A percentile compares a stretch with the other conserved stretches of the same genome.
Conservation (phyloP, 176 grass and related monocot genomes). For the Cocos nucifera region DNA sequence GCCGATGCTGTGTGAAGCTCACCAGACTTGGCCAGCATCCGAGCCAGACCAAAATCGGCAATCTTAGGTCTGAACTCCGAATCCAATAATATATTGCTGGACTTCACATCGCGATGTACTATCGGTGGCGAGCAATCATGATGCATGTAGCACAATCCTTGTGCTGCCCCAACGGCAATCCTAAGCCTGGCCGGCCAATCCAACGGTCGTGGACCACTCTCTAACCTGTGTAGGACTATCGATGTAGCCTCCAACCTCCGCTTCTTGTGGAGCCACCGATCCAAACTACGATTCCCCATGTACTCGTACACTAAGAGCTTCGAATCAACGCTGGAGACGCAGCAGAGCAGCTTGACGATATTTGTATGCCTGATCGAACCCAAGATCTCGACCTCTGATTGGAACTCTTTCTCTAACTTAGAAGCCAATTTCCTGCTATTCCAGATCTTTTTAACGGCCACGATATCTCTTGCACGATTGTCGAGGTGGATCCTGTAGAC, state of each 20-base stretch:
- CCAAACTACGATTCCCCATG: conserved; percentile 70
- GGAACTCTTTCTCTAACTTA: conserved; percentile 63
- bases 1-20: conserved; percentile 43
- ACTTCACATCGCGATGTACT: conserved; percentile 78
- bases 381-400: conserved; percentile 61
- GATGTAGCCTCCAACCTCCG: background rate
- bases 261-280: conserved; percentile 60
- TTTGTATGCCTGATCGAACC: conserved; percentile 64
- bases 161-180: conserved; percentile 48
- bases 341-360: conserved; percentile 75
- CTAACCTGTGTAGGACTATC: too few species aligned
- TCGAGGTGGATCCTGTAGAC: conserved; percentile 55
- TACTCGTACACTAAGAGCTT: conserved; percentile 92
- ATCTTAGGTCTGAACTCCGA: conserved; percentile 47
- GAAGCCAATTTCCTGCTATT: conserved; percentile 25
- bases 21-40: conserved; percentile 45
- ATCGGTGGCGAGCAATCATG: conserved; percentile 65
- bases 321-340: conserved; percentile 42
- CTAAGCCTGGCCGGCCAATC: conserved; percentile 59
- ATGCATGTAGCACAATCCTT: conserved; percentile 82
- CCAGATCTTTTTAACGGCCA: conserved; percentile 78
- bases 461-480: conserved; percentile 24
- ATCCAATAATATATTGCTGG: conserved; percentile 78
- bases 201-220: conserved; percentile 1
- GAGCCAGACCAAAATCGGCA: conserved; percentile 76